Evolutionary conservation across 202 grass and related monocot genomes (phyloP), one percentile per base, ranked within the genome.

Genomic region (Musa balbisiana): DNA sequence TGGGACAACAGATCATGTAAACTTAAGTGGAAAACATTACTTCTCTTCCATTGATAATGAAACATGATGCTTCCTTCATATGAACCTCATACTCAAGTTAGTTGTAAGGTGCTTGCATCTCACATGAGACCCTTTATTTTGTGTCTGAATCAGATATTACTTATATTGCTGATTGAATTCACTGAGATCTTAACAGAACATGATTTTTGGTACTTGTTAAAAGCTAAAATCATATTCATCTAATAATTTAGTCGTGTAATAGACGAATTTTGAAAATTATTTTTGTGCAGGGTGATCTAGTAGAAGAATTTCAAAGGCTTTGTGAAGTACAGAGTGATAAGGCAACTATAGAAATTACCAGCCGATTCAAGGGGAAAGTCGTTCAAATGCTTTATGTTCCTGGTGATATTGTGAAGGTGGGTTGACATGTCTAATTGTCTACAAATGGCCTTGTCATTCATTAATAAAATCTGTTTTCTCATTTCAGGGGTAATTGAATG

Each of bases 271-370:
- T 53, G 21, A 25, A 60, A 55, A 51, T 62, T 22, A 33, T 81
- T 81, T 52, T 80, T 75, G 65, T 71, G 49, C 71, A 96, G 92
- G 92, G 92, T 56, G 93, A 96, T 74, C 77, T 84, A 51, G 87
- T 96, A 14, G 90, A 96, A 78, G 93, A 96, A 74, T 96, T 96
- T 72, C 85, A 92, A 78, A 65, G 78, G 14, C 84, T 97, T 24
- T 97, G 93, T 81, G 93, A 97, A 82, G 93, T 97, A 49, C 93
- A 93, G 78, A 97, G 93, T 51, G 93, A 97, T 81, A 97, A 97
- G 81, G 93, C 93, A 72, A 97, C 93, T 66, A 97, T 97, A 13
- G 90, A 97, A 77, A 97, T 97, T 67, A 97, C 93, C 67, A 97
- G 93, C 27, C 84, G 93, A 52, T 93, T 91, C 80, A 91, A 91